Conservation (phyloP, 225 moss, liverwort and hornwort species). For the Asterella californica region DNA sequence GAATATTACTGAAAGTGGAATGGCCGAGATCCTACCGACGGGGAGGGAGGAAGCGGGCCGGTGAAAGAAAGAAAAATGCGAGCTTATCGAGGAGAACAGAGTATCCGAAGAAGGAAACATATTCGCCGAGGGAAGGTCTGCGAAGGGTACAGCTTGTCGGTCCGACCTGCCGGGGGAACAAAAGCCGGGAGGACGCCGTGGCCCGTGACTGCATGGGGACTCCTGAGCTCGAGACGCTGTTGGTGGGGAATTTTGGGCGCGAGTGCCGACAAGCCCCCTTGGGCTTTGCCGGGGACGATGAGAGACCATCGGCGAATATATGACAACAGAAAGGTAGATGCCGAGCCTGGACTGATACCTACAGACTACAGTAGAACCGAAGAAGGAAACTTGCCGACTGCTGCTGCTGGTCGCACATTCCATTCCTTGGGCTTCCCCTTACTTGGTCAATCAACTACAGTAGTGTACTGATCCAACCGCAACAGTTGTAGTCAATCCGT, state of each 20-base stretch:
- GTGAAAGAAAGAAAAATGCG: too few species aligned
- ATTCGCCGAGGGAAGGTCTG: too few species aligned
- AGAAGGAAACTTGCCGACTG: neutral
- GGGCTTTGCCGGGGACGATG: neutral
- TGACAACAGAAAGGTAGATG: neutral
- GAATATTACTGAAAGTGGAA: too few species aligned
- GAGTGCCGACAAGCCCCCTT: constrained; percentile 2
- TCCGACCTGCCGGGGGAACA: neutral
- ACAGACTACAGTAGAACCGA: neutral
- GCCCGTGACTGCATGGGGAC: neutral
- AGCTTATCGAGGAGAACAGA: too few species aligned
- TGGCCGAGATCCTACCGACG: too few species aligned
- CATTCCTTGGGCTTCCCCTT: neutral
- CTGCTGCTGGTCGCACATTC: neutral
- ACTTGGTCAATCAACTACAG: neutral
- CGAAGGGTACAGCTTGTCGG: too few species aligned
- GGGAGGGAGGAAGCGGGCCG: too few species aligned
- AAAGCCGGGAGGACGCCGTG: neutral
- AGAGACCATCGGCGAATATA: neutral
- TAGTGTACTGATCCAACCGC: too few species aligned
- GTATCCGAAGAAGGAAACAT: too few species aligned
- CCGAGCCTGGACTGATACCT: neutral
- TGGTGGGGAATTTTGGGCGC: constrained; percentile 4
- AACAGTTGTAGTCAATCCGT: neutral
- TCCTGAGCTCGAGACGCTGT: neutral